Evolutionary conservation across 306 rosid species (phyloP).

Genomic region (Hylodesmum podocarpum): DNA sequence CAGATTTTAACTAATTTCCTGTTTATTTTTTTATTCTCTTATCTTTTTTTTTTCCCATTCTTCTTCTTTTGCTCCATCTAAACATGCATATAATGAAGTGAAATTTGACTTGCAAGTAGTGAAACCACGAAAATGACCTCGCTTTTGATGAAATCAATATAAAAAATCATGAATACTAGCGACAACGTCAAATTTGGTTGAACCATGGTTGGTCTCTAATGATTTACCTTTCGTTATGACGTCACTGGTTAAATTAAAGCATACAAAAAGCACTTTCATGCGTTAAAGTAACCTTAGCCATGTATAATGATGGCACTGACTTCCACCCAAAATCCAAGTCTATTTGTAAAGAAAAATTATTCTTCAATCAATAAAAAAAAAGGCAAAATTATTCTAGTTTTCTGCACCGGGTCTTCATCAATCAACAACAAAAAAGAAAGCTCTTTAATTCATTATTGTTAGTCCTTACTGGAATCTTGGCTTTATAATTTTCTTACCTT

Average conservation of each 20-base stretch:
- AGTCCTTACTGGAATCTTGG: neutral
- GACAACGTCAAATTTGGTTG: neutral
- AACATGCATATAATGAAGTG: neutral
- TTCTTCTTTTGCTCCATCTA: no score
- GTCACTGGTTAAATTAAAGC: slow-evolving; percentile 18
- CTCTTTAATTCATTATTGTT: neutral
- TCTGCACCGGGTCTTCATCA: slow-evolving; percentile 36
- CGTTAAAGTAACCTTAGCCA: neutral
- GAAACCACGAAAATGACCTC: neutral
- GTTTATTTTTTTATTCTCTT: no score
- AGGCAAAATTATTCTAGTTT: slow-evolving; percentile 24
- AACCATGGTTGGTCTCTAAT: slow-evolving; percentile 22
- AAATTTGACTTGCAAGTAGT: neutral
- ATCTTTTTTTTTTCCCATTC: no score
- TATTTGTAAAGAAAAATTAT: no score
- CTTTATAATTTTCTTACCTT: neutral
- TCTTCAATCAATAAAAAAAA: no score
- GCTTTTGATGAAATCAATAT: neutral
- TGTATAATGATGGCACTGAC: neutral
- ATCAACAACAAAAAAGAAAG: slow-evolving; percentile 3
- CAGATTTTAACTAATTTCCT: no score
- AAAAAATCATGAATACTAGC: neutral
- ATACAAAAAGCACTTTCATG: slow-evolving; percentile 15
- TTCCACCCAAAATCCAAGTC: neutral
- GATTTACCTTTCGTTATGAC: slow-evolving; percentile 23